Percentiles rank a stretch among this genome's conserved stretches.
Evolutionary conservation across 176 grass and related monocot species (phyloP).

Genomic region (Rhynchospora tenuis): DNA sequence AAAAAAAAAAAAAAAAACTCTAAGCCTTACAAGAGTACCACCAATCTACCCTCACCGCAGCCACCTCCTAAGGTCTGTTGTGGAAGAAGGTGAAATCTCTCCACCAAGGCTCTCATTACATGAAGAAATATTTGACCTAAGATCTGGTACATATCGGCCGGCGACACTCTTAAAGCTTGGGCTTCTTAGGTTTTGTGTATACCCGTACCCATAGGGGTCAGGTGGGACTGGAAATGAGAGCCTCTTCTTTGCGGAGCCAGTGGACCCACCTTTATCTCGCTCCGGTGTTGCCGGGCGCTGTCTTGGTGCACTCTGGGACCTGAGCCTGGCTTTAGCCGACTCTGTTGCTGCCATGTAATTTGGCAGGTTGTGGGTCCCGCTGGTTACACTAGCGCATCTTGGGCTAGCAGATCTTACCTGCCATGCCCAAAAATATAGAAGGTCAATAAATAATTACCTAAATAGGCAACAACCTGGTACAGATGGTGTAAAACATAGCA

Average conservation of each 20-base stretch:
- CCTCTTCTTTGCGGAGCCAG: slow-evolving; percentile 54
- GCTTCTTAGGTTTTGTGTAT: slow-evolving; percentile 58
- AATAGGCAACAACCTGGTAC: background rate
- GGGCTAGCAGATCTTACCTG: slow-evolving; percentile 83
- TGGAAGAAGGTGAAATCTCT: slow-evolving; percentile 63
- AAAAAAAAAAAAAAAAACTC: background rate
- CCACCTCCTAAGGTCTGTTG: slow-evolving; percentile 74
- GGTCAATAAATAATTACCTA: background rate
- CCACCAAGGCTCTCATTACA: slow-evolving; percentile 79
- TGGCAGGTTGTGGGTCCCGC: slow-evolving; percentile 34
- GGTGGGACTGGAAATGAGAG: slow-evolving; percentile 63
- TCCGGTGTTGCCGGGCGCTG: slow-evolving; percentile 70
- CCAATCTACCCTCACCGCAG: slow-evolving; percentile 38
- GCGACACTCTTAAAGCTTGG: slow-evolving; percentile 93
- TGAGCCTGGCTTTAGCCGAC: slow-evolving; percentile 72
- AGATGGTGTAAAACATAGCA: background rate
- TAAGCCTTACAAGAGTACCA: background rate
- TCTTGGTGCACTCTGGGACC: slow-evolving; percentile 77
- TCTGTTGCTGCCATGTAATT: slow-evolving; percentile 97
- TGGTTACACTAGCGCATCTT: slow-evolving; percentile 22
- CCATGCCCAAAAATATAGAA: background rate
- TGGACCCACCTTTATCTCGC: slow-evolving; percentile 27
- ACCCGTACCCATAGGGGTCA: slow-evolving; percentile 34
- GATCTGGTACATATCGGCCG: slow-evolving; percentile 63
- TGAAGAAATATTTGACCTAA: slow-evolving; percentile 71